phyloP scores from a whole-genome alignment of 495 filamentous ascomycete species.

The Talaromyces thailandensis region DNA sequence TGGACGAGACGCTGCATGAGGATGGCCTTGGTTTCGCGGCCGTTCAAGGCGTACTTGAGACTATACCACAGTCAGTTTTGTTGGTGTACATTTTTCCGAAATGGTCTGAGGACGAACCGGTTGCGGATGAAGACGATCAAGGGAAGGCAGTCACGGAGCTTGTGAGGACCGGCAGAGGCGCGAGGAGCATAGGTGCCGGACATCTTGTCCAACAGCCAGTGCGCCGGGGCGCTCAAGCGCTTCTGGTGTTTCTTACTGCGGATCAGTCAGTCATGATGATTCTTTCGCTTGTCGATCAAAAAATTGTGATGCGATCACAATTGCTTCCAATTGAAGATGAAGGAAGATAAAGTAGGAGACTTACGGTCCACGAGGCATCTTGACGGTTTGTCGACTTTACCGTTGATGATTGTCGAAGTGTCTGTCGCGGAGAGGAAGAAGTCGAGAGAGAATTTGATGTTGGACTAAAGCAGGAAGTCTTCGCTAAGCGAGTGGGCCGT shows the following conservation, averaged over 20 bases:
- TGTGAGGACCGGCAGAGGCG: conserved; percentile 95
- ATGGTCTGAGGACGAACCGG: conserved; percentile 33
- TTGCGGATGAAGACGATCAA: conserved; percentile 99
- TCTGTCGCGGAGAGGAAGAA: conserved; percentile 17
- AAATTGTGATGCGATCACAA: conserved; percentile 3
- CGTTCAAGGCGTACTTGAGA: conserved; percentile 98
- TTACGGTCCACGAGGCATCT: conserved; percentile 65
- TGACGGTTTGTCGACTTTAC: conserved; percentile 38
- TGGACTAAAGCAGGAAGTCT: conserved; percentile 11
- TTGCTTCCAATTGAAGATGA: neutral
- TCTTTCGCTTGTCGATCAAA: conserved; percentile 1
- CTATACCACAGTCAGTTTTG: conserved; percentile 32
- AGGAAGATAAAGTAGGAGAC: conserved; percentile 11
- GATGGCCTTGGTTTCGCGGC: conserved; percentile 93
- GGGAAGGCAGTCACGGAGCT: conserved; percentile 97
- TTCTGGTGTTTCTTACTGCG: conserved; percentile 98
- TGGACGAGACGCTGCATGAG: conserved; percentile 99
- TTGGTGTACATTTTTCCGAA: neutral
- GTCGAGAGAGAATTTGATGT: conserved; percentile 7
- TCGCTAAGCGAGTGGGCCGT: conserved; percentile 30
- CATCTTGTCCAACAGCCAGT: conserved; percentile 99
- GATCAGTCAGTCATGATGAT: conserved; percentile 17
- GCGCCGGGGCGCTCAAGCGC: conserved; percentile 95
- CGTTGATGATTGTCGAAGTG: conserved; percentile 31
- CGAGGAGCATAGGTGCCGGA: conserved; percentile 95